Evolutionary conservation across 129 eudicot species (phyloP).

Genomic region (Tagetes erecta): DNA sequence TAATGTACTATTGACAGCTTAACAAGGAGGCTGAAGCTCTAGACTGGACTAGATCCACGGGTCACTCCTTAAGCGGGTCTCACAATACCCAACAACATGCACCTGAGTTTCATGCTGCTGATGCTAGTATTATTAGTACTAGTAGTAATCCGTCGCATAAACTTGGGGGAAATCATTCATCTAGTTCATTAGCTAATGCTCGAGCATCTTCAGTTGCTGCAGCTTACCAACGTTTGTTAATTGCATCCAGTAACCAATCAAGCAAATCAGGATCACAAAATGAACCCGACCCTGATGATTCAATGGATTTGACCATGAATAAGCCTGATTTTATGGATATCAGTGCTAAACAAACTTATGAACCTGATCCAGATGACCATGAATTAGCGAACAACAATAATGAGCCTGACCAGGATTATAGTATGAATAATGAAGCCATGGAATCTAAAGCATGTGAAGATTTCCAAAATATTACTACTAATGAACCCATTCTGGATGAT

Average conservation of each 20-base stretch:
- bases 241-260: slow-evolving; percentile 35
- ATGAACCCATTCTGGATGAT: slow-evolving; percentile 28
- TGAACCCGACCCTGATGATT: slow-evolving; percentile 39
- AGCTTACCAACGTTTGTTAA: slow-evolving; percentile 71
- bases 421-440: slow-evolving; percentile 27
- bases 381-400: slow-evolving; percentile 8
- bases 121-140: slow-evolving; percentile 21
- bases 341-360: slow-evolving; percentile 21
- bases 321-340: slow-evolving; percentile 21
- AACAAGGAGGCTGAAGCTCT: slow-evolving; percentile 72
- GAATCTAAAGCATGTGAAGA: slow-evolving; percentile 37
- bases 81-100: slow-evolving; percentile 34
- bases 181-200: slow-evolving; percentile 51
- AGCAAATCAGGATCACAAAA: slow-evolving; percentile 31
- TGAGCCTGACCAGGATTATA: slow-evolving; percentile 50
- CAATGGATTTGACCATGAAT: slow-evolving; percentile 18
- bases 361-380: slow-evolving; percentile 38
- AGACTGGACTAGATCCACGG: slow-evolving; percentile 85
- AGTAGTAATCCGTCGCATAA: slow-evolving; percentile 45
- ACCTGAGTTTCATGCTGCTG: slow-evolving; percentile 43
- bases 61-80: slow-evolving; percentile 58
- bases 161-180: slow-evolving; percentile 63
- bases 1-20: slow-evolving; percentile 52
- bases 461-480: slow-evolving; percentile 7
- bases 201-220: slow-evolving; percentile 83